Evolutionary conservation across 176 grass and related monocot genomes (phyloP).

Genomic region (Dendrocalamus sinicus): DNA sequence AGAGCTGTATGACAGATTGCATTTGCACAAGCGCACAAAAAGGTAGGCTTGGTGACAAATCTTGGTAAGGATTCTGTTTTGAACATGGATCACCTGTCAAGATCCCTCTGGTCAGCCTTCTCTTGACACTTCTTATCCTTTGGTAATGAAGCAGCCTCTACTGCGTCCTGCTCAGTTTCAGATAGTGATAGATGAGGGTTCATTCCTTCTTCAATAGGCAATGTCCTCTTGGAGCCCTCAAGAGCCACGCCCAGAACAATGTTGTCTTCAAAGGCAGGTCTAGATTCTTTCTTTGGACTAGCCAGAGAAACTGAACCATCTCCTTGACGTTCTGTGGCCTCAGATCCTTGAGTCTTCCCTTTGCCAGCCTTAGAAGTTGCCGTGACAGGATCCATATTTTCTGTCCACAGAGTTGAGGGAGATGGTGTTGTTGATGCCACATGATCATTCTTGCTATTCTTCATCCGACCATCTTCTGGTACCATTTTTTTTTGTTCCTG

Average conservation of each 20-base stretch:
- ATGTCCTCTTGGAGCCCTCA: slow-evolving; percentile 88
- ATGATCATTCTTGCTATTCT: slow-evolving; percentile 54
- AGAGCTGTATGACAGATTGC: not conserved
- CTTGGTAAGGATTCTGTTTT: not conserved
- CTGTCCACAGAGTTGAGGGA: slow-evolving; percentile 29
- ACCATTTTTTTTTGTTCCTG: slow-evolving; percentile 62
- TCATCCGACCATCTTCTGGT: slow-evolving; percentile 50
- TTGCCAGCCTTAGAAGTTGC: slow-evolving; percentile 43
- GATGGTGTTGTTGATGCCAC: slow-evolving; percentile 15
- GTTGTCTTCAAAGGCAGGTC: slow-evolving; percentile 85
- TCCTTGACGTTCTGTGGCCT: slow-evolving; percentile 47
- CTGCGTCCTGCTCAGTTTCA: slow-evolving; percentile 64
- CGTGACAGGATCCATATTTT: slow-evolving; percentile 42
- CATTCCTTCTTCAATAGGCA: slow-evolving; percentile 86
- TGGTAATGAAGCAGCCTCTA: slow-evolving; percentile 50
- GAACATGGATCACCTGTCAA: slow-evolving; percentile 48
- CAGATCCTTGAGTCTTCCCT: slow-evolving; percentile 47
- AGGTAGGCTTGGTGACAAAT: slow-evolving; percentile 62
- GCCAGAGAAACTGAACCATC: slow-evolving; percentile 46
- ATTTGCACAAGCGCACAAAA: slow-evolving; percentile 67
- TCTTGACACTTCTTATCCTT: slow-evolving; percentile 68
- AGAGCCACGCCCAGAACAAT: slow-evolving; percentile 96
- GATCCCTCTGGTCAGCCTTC: slow-evolving; percentile 59
- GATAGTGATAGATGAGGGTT: slow-evolving; percentile 58
- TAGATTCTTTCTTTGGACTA: slow-evolving; percentile 67